Evolutionary conservation across 2,329 filamentous ascomycete species (phyloP), one percentile per base, ranked within the genome.

Genomic region (Ophiostoma triangulosporum): DNA sequence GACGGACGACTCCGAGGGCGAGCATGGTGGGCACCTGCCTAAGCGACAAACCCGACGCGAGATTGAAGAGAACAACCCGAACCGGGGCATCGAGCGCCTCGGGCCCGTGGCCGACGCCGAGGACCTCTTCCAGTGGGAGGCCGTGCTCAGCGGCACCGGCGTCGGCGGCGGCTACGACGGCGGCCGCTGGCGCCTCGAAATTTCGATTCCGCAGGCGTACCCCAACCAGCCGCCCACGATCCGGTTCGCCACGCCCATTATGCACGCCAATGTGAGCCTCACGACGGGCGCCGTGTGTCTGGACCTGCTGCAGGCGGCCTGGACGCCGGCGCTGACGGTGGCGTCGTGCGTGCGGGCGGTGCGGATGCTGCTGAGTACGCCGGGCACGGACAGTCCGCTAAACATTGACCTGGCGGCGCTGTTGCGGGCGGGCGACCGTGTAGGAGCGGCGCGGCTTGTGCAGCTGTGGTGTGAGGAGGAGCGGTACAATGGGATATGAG

Each of bases 251-350:
- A 98, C 89, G 33, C 80, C 81, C 57, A 81, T 94, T 60, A 86
- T 88, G 62, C 89, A 95, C 71, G 83, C 90, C 48, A 96, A 96
- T 68, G 81, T 81, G 31, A 72, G 73, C 51, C 72, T 78, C 58
- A 62, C 75, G 60, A 89, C 81, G 2, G 93, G 93, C 61, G 90
- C 96, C 69, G 93, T 98, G 64, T 98, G 93, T 67, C 80, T 97
- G 27, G 93, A 96, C 64, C 76, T 97, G 57, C 75, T 98, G 56
- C 77, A 77, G 64, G 77, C 83, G 53, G 77, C 77, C 17, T 97
- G 91, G 91, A 85, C 86, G 56, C 87, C 90, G 1, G 82, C 88
- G 17, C 93, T 95, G 68, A 90, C 84, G 38, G 76, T 97, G 20
- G 77, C 84, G 33, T 79, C 84, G 62, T 85, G 83, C 57, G 71